These are phyloP conservation scores for Triticum monococcum DNA, from an alignment of 176 grass and related monocot species.

Conservation along the genomic window DNA sequence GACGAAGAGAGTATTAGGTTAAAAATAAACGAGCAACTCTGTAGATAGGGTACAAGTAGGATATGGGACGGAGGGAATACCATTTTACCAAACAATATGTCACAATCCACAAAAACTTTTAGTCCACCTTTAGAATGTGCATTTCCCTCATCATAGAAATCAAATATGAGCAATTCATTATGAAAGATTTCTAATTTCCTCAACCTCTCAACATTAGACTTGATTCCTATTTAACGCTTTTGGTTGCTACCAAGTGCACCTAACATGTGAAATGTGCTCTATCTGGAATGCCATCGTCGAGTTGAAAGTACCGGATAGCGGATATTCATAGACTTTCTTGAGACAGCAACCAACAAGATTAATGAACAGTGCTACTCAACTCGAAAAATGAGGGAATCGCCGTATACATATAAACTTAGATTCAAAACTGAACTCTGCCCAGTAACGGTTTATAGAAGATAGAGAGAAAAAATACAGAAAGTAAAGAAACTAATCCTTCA, in stretches of 20 bases:
- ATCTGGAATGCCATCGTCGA: not conserved
- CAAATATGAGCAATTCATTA: not conserved
- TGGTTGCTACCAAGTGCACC: not conserved
- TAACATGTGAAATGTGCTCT: not conserved
- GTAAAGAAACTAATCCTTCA: conserved; percentile 30
- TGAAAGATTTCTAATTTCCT: not conserved
- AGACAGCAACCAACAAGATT: not conserved
- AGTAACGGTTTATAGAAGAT: conserved; percentile 23
- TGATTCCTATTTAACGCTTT: not conserved
- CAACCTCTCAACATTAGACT: not conserved
- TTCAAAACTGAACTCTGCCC: not conserved
- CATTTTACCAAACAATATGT: not conserved
- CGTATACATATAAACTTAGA: not conserved
- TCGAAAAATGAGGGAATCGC: not conserved
- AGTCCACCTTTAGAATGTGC: not conserved
- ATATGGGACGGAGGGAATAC: too few relatives aligned
- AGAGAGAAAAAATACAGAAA: conserved; percentile 28
- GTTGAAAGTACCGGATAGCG: not conserved
- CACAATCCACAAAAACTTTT: not conserved
- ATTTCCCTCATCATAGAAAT: not conserved
- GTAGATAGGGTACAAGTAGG: too few relatives aligned
- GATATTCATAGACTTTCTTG: not conserved
- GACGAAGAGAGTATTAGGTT: too few relatives aligned
- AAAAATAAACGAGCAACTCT: too few relatives aligned
- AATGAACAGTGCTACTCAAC: not conserved